A percentile compares a stretch with the other conserved stretches of the same genome.
Evolutionary conservation across 2,329 filamentous ascomycete genomes (phyloP).

Genomic region (Rhinocladiella mackenziei): DNA sequence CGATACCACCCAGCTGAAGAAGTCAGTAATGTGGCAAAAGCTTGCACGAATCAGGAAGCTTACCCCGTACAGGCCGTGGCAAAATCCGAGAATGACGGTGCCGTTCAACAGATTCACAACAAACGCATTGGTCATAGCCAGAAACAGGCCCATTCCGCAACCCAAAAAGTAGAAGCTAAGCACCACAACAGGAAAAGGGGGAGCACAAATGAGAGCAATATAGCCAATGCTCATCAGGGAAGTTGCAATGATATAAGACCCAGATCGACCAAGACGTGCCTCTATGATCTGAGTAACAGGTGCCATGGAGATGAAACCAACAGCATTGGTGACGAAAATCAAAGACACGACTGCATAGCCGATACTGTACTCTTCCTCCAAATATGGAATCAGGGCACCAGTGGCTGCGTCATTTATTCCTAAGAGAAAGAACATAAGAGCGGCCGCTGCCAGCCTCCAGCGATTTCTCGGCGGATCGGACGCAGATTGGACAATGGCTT

Average conservation of each 20-base stretch:
- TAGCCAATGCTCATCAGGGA: slow-evolving; percentile 58
- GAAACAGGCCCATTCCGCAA: slow-evolving; percentile 48
- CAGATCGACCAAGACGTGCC: slow-evolving; percentile 60
- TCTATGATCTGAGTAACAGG: slow-evolving; percentile 64
- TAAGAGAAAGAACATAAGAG: slow-evolving; percentile 62
- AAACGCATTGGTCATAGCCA: slow-evolving; percentile 56
- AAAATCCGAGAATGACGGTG: slow-evolving; percentile 46
- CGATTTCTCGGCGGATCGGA: slow-evolving; percentile 57
- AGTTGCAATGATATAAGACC: slow-evolving; percentile 58
- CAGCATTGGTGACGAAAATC: slow-evolving; percentile 73
- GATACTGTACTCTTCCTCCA: slow-evolving; percentile 70
- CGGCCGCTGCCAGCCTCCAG: slow-evolving; percentile 62
- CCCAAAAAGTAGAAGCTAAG: slow-evolving; percentile 65
- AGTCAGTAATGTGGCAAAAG: slow-evolving; percentile 5
- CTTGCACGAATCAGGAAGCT: not conserved
- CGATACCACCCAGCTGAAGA: slow-evolving; percentile 52
- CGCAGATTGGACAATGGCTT: slow-evolving; percentile 30
- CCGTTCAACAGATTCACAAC: slow-evolving; percentile 51
- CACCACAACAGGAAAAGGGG: slow-evolving; percentile 67
- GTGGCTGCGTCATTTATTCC: slow-evolving; percentile 72
- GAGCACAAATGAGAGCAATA: slow-evolving; percentile 60
- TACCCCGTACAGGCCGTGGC: slow-evolving; percentile 45
- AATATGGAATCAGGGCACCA: slow-evolving; percentile 75
- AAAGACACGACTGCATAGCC: slow-evolving; percentile 75
- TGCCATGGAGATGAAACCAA: slow-evolving; percentile 72